These are phyloP conservation scores for Ligustrum vulgare DNA, from an alignment of 257 asterid species.

Conservation along the genomic window DNA sequence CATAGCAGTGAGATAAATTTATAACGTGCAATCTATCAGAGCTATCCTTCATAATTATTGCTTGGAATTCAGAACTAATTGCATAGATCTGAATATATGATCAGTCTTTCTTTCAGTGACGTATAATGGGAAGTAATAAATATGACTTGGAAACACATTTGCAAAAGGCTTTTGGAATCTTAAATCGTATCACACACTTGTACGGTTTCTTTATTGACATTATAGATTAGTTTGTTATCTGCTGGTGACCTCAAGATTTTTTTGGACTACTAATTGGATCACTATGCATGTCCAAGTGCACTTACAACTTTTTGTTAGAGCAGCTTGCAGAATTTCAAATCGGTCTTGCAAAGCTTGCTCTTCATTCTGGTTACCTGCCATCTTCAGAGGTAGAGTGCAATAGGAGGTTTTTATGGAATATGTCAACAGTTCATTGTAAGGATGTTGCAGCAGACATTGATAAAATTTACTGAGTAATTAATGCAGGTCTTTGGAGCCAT, in stretches of 20 bases:
- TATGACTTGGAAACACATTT: not conserved
- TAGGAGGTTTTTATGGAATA: constrained; percentile 16
- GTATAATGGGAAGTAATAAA: not conserved
- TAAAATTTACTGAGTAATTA: constrained; percentile 12
- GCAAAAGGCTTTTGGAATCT: not conserved
- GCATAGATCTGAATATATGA: not conserved
- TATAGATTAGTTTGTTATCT: constrained; percentile 1
- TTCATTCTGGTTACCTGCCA: constrained; percentile 55
- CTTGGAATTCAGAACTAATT: constrained; percentile 9
- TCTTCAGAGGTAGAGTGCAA: constrained; percentile 74
- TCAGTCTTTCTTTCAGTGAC: not conserved
- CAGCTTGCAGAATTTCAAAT: constrained; percentile 94
- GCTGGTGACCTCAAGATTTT: constrained; percentile 12
- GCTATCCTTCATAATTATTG: not conserved
- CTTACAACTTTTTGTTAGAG: constrained; percentile 31
- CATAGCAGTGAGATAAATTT: constrained; percentile 1
- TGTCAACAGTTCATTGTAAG: not conserved
- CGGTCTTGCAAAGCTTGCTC: constrained; percentile 89
- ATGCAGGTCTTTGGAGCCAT: constrained; percentile 85
- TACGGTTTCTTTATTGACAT: not conserved
- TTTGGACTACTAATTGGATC: constrained; percentile 8
- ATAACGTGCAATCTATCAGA: not conserved
- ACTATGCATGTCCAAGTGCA: constrained; percentile 18
- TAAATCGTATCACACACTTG: not conserved
- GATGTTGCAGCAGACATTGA: constrained; percentile 19